Conservation (phyloP, 495 filamentous ascomycete genomes). For the Lentithecium fluviatile region DNA sequence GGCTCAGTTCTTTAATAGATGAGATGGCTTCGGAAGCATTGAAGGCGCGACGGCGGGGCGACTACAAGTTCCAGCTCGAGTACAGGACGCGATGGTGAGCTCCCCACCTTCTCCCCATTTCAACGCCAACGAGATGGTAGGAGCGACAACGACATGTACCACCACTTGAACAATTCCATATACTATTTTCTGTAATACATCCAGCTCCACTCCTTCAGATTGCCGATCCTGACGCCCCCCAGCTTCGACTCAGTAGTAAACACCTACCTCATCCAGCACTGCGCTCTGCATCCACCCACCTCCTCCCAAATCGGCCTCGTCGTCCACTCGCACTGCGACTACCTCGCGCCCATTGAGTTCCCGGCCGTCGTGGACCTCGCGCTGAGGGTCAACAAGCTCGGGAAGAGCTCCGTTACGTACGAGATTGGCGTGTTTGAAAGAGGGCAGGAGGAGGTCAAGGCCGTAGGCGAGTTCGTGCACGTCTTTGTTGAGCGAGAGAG, state of each 20-base stretch:
- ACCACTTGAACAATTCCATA: conserved; percentile 78
- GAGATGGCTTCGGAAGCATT: conserved; percentile 46
- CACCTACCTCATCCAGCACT: conserved; percentile 78
- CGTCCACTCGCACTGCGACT: conserved; percentile 78
- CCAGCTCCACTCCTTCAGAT: neutral
- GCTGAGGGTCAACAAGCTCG: conserved; percentile 77
- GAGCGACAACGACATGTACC: conserved; percentile 96
- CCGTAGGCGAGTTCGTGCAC: conserved; percentile 84
- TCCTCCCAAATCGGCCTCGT: conserved; percentile 76
- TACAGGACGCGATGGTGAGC: conserved; percentile 86
- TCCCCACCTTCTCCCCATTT: conserved; percentile 3
- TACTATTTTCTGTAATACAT: conserved; percentile 68
- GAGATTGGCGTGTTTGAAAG: conserved; percentile 85
- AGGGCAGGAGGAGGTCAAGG: conserved; percentile 70
- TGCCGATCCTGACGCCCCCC: neutral
- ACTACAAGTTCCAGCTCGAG: conserved; percentile 78
- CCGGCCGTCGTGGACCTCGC: conserved; percentile 79
- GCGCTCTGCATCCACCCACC: conserved; percentile 67
- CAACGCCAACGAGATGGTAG: conserved; percentile 45
- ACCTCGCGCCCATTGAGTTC: conserved; percentile 79
- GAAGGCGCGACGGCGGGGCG: conserved; percentile 63
- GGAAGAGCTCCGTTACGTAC: conserved; percentile 86
- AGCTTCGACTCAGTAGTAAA: conserved; percentile 86
- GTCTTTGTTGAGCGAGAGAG: conserved; percentile 80
- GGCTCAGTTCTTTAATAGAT: too few species aligned